Evolutionary conservation across 805 yeast species (phyloP), one percentile per base, ranked within the genome.

Genomic region (Metschnikowia rubicola): DNA sequence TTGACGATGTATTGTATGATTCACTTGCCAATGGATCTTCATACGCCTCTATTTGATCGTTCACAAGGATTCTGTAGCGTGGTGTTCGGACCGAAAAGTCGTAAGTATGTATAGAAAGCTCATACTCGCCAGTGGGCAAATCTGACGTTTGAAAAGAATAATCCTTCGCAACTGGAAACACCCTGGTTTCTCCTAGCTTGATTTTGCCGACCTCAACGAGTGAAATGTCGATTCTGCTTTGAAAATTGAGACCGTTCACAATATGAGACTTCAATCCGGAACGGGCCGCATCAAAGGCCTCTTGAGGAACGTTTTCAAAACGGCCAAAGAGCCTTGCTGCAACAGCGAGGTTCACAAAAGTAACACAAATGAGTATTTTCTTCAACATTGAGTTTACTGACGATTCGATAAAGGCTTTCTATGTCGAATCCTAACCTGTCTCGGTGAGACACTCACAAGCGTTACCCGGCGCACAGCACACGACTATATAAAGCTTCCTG

Each of bases 231-330:
- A 69, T 57, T 42, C 74, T 54, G 19, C 60, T 51, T 42, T 62
- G 72, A 40, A 62, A 66, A 50, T 71, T 69, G 30, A 61, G 52
- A 2, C 72, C 72, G 50, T 72, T 72, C 30, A 68, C 54, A 2
- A 71, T 35, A 43, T 43, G 42, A 47, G 57, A 35, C 33, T 30
- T 32, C 15, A 29, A 32, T 8, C 42, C 46, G 9, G 45, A 42
- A 3, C n/a, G 11, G 19, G 50, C 47, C 2, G 49, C 54, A n/a
- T 41, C 51, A 12, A 40, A 13, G 29, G 58, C 58, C 9, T 52
- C 55, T 2, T 50, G 50, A 4, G 74, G 74, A n/a, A 67, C 56
- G n/a, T 55, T 55, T 4, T 44, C 43, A 11, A 70, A 56, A 32
- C 51, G 46, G 5, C 72, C 75, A 6, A 35, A 41, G 32, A 66